These are phyloP conservation scores for Cyclospora cayetanensis DNA, from an alignment of 169 alveolate species.

Conservation along the genomic window DNA sequence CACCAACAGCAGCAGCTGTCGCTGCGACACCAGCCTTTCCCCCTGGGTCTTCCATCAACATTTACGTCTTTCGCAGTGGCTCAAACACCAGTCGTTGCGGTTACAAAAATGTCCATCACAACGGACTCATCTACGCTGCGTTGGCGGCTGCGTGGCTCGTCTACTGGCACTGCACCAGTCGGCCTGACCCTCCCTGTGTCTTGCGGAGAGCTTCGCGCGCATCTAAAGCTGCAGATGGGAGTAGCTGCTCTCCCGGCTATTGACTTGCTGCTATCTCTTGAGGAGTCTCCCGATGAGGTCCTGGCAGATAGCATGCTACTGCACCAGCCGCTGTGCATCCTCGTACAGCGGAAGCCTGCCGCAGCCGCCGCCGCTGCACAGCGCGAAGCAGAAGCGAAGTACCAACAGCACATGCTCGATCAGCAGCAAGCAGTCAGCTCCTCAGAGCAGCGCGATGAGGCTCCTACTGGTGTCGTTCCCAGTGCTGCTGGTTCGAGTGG, in stretches of 20 bases:
- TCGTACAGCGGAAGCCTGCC: slow-evolving; percentile 49
- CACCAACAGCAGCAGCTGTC: too few relatives aligned
- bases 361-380: slow-evolving; percentile 49
- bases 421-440: slow-evolving; percentile 6
- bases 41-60: too few relatives aligned
- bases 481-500: neutral
- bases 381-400: slow-evolving; percentile 10
- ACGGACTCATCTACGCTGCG: neutral
- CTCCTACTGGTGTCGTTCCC: neutral
- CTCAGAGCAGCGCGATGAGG: neutral
- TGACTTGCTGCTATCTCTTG: slow-evolving; percentile 57
- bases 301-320: slow-evolving; percentile 24
- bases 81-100: neutral
- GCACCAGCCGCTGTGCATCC: slow-evolving; percentile 45
- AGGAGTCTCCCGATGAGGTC: slow-evolving; percentile 12
- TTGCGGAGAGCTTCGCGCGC: slow-evolving; percentile 42
- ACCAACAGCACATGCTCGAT: slow-evolving; percentile 2
- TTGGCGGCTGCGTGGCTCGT: slow-evolving; percentile 61
- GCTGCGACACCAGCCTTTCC: too few relatives aligned
- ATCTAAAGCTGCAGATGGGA: slow-evolving; percentile 17
- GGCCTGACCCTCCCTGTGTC: slow-evolving; percentile 37
- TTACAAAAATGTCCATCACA: neutral
- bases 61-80: too few relatives aligned
- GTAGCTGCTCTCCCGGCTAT: slow-evolving; percentile 18
- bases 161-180: neutral